Evolutionary conservation across 2,329 filamentous ascomycete genomes (phyloP), one percentile per base, ranked within the genome.

Genomic region (Paecilomyces formosus): DNA sequence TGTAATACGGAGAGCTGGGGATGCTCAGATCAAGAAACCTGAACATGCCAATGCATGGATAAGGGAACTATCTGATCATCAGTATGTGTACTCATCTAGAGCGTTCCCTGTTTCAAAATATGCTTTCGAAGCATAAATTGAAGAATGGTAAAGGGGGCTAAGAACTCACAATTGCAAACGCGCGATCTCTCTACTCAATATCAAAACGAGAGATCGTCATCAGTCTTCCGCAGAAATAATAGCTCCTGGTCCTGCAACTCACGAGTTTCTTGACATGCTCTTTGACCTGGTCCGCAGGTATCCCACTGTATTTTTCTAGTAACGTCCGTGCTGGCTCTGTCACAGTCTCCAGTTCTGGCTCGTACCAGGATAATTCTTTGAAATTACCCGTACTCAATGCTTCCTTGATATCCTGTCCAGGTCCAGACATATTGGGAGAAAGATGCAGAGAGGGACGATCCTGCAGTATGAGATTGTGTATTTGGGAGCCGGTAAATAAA

Each of bases 131-230:
- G n/a, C 1, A 39, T 15, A 39, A 39, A n/a, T 8, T 18, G n/a
- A 21, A 45, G 5, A 6, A 45, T 7, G 5, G 9, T 8, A 18
- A 7, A 18, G 8, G 8, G 3, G n/a, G n/a, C 2, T 6, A 18
- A 7, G 21, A 7, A 53, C 28, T 31, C 18, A 55, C 53, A 31
- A 55, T 55, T 11, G 53, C 53, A 55, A 35, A 55, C 12, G 53
- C 53, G 5, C 22, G 53, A 55, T 55, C 31, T 70, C 11, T 67
- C 66, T 1, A 66, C 68, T 45, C 39, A n/a, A 45, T 21, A 31
- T 8, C 6, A 45, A 45, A 18, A 45, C 15, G 5, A 45, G 39
- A 45, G 39, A 15, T n/a, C 8, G 6, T 39, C 39, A 9, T 45
- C 18, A 45, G 39, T 18, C 39, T 18, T 45, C 15, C 2, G 30